These are phyloP conservation scores for Geotrichum siamense DNA, from an alignment of 1,139 yeast genomes.

Conservation along the genomic window DNA sequence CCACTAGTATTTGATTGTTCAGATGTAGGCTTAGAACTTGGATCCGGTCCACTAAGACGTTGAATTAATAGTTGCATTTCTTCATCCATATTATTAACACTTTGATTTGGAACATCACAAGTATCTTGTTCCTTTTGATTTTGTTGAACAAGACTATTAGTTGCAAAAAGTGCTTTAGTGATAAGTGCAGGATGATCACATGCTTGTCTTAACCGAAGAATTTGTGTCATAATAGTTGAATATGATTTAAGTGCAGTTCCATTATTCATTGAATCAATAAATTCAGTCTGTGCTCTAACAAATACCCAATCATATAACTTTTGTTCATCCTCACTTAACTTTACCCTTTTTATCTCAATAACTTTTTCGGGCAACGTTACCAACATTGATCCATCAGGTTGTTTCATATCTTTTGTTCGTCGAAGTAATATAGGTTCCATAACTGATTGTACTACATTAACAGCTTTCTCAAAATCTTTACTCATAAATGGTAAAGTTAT, in stretches of 20 bases:
- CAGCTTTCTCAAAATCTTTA: constrained; percentile 59
- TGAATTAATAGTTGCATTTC: constrained; percentile 6
- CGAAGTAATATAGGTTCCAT: constrained; percentile 77
- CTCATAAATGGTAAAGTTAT: constrained; percentile 78
- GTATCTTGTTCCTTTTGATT: too few relatives aligned
- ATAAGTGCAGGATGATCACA: constrained; percentile 78
- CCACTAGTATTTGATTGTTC: not conserved
- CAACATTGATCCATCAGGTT: constrained; percentile 61
- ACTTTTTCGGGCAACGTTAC: constrained; percentile 75
- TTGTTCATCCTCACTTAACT: constrained; percentile 60
- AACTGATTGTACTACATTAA: constrained; percentile 77
- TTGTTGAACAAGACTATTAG: too few relatives aligned
- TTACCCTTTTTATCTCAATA: constrained; percentile 58
- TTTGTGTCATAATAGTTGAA: constrained; percentile 75
- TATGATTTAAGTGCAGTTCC: constrained; percentile 73
- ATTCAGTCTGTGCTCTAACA: constrained; percentile 59
- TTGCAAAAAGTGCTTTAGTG: constrained; percentile 34
- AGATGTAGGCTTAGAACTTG: constrained; percentile 1
- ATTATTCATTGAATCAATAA: constrained; percentile 49
- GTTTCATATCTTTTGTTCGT: constrained; percentile 82
- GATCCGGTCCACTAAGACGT: not conserved
- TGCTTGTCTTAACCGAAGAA: constrained; percentile 73
- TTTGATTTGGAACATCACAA: not conserved
- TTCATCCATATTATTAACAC: not conserved
- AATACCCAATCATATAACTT: constrained; percentile 64